phyloP scores from a whole-genome alignment of 2,329 filamentous ascomycete species.

The Ilyonectria robusta region DNA sequence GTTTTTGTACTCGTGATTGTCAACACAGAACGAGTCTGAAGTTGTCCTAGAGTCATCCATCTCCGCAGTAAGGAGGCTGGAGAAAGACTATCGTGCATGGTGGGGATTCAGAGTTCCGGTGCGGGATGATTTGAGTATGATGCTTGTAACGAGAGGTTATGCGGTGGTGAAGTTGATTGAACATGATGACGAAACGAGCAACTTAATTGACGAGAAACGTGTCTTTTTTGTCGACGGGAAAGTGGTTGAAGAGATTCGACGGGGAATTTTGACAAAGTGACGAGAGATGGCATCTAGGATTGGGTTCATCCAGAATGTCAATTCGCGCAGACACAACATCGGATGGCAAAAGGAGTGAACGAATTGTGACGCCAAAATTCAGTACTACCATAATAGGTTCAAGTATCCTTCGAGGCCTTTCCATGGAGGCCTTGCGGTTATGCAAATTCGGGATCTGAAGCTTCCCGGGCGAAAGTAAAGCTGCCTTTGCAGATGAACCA shows the following conservation, averaged over 20 bases:
- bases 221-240: not conserved
- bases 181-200: constrained; percentile 26
- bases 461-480: not conserved
- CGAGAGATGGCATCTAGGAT: too few species aligned
- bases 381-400: not conserved
- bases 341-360: not conserved
- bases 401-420: not conserved
- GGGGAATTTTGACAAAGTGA: too few species aligned
- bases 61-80: constrained; percentile 3
- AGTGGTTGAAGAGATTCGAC: not conserved
- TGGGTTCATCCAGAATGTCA: too few species aligned
- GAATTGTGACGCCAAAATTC: not conserved
- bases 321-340: too few species aligned
- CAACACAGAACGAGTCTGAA: not conserved
- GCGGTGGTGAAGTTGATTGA: constrained; percentile 10
- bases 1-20: constrained; percentile 36
- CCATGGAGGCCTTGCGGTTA: not conserved
- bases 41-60: constrained; percentile 3
- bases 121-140: not conserved
- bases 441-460: not conserved
- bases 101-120: constrained; percentile 16
- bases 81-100: constrained; percentile 25
- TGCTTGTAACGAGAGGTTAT: constrained; percentile 15
- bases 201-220: not conserved
- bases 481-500: not conserved